These are phyloP conservation scores for Boletus rubropictus DNA, from an alignment of 768 basidiomycete species.

Conservation along the genomic window DNA sequence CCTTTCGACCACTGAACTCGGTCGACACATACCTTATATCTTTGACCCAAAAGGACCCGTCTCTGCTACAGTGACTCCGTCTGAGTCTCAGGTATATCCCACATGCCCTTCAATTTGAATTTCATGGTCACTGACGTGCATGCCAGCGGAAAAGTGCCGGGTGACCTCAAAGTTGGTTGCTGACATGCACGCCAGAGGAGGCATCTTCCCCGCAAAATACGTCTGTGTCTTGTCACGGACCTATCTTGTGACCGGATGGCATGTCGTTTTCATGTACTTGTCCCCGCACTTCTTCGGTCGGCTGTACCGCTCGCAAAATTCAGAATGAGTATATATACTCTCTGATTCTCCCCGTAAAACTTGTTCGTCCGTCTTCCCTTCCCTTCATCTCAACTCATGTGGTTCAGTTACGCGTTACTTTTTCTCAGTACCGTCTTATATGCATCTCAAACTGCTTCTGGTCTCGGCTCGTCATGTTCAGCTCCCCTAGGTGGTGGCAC, in stretches of 20 bases:
- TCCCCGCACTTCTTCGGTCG: constrained; percentile 1
- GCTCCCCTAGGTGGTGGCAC: constrained; percentile 43
- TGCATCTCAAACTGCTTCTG: constrained; percentile 12
- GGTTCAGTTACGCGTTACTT: not conserved
- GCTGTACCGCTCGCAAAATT: not conserved
- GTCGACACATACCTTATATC: too few species aligned
- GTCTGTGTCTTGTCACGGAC: not conserved
- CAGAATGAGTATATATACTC: constrained; percentile 14
- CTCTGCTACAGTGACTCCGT: not conserved
- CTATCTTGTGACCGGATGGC: not conserved
- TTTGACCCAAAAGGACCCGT: not conserved
- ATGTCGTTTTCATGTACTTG: not conserved
- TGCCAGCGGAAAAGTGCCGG: not conserved
- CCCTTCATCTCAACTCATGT: constrained; percentile 4
- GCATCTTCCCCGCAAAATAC: not conserved
- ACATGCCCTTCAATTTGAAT: constrained; percentile 2
- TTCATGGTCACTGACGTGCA: too few species aligned
- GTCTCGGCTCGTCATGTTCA: constrained; percentile 44
- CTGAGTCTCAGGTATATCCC: not conserved
- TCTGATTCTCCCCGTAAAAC: not conserved
- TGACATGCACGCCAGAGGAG: constrained; percentile 5
- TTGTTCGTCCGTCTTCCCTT: not conserved
- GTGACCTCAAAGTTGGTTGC: not conserved
- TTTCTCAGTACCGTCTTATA: constrained; percentile 11
- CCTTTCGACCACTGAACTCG: not conserved